Conservation (phyloP, 2,329 filamentous ascomycete species). For the Tolypocladium ophioglossoides region DNA sequence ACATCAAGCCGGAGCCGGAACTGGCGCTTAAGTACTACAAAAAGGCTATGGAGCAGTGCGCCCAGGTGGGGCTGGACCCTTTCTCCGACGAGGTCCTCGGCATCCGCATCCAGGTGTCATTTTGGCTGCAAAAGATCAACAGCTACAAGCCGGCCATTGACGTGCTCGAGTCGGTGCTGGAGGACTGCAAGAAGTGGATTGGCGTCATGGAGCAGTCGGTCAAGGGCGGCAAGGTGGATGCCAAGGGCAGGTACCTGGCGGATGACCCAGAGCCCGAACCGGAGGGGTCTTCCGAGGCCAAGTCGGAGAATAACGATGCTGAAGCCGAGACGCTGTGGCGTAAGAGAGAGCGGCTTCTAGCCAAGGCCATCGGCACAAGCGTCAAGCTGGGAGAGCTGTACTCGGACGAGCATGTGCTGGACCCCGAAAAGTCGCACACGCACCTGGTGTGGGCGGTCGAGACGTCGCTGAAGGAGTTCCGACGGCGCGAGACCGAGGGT, state of each 20-base stretch:
- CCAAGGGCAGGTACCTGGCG: conserved; percentile 22
- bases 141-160: conserved; percentile 61
- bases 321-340: conserved; percentile 39
- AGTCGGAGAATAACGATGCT: background rate
- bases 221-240: conserved; percentile 34
- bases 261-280: conserved; percentile 1
- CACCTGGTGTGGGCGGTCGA: conserved; percentile 77
- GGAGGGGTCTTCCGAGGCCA: background rate
- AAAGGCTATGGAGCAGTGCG: conserved; percentile 63
- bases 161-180: conserved; percentile 65
- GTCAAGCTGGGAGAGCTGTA: conserved; percentile 84
- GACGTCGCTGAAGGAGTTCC: conserved; percentile 63
- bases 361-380: conserved; percentile 63
- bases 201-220: conserved; percentile 39
- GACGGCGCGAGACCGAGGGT: conserved; percentile 55
- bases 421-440: conserved; percentile 60
- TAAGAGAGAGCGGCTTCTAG: conserved; percentile 56
- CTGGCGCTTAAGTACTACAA: conserved; percentile 77
- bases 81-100: conserved; percentile 88
- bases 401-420: conserved; percentile 61
- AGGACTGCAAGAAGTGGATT: conserved; percentile 57
- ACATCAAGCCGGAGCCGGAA: conserved; percentile 62
- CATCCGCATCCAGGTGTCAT: conserved; percentile 71
- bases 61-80: conserved; percentile 68
- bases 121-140: conserved; percentile 68